Evolutionary conservation across 805 yeast species (phyloP).

Genomic region (Pichia nakasei): DNA sequence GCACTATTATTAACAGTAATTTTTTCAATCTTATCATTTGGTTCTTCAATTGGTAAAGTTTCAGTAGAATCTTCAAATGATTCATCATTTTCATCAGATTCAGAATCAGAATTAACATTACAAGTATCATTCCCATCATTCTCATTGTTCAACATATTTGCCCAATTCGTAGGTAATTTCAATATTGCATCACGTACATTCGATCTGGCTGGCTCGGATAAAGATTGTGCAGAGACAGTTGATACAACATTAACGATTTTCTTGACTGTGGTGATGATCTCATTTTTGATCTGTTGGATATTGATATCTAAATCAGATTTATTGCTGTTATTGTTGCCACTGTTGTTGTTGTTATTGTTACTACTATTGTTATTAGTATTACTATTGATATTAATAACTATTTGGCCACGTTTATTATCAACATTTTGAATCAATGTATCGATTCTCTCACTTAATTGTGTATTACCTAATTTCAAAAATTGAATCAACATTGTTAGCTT

Average conservation of each 20-base stretch:
- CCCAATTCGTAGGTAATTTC: slow-evolving; percentile 68
- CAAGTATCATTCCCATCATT: neutral
- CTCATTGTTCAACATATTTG: slow-evolving; percentile 24
- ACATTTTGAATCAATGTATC: slow-evolving; percentile 34
- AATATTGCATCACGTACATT: slow-evolving; percentile 74
- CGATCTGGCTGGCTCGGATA: slow-evolving; percentile 71
- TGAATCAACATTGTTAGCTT: slow-evolving; percentile 73
- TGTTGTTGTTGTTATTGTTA: slow-evolving; percentile 4
- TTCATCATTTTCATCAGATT: slow-evolving; percentile 10
- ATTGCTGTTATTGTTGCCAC: neutral
- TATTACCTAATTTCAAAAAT: slow-evolving; percentile 71
- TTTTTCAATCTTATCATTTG: slow-evolving; percentile 3
- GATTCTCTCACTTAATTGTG: slow-evolving; percentile 61
- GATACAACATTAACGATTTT: slow-evolving; percentile 82
- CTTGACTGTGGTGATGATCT: slow-evolving; percentile 80
- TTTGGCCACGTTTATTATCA: slow-evolving; percentile 18
- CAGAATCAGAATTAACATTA: slow-evolving; percentile 3
- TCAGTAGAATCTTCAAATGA: slow-evolving; percentile 11
- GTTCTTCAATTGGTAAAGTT: slow-evolving; percentile 15
- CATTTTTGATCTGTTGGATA: slow-evolving; percentile 55
- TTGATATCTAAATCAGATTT: slow-evolving; percentile 17
- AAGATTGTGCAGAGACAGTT: slow-evolving; percentile 66
- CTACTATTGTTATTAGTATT: slow-evolving; percentile 1
- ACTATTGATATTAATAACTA: neutral
- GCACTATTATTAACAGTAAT: slow-evolving; percentile 7